These are phyloP conservation scores for Malus fusca DNA, from an alignment of 306 rosid species.

Conservation along the genomic window DNA sequence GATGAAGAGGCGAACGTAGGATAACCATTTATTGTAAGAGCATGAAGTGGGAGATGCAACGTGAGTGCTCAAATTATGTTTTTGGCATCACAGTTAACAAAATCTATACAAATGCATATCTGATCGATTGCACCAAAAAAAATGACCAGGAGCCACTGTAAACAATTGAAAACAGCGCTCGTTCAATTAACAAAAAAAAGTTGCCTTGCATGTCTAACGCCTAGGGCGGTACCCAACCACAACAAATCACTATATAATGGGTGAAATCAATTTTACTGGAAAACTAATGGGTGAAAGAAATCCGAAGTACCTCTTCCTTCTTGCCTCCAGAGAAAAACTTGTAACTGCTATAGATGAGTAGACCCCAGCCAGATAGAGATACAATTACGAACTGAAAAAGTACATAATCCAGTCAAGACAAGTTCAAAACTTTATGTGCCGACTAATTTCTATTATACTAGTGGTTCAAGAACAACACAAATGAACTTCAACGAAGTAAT, in stretches of 20 bases:
- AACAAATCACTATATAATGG: neutral
- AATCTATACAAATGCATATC: neutral
- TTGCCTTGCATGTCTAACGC: neutral
- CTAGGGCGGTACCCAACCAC: neutral
- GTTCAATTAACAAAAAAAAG: neutral
- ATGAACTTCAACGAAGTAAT: neutral
- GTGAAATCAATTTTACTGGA: neutral
- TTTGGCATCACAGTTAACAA: neutral
- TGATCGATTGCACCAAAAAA: neutral
- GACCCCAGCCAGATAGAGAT: slow-evolving; percentile 81
- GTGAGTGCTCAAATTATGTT: neutral
- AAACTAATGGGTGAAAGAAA: neutral
- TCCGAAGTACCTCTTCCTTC: slow-evolving; percentile 74
- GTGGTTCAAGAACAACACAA: neutral
- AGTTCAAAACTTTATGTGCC: neutral
- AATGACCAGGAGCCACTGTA: neutral
- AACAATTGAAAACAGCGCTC: neutral
- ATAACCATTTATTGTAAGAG: neutral
- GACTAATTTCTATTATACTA: neutral
- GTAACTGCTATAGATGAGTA: slow-evolving; percentile 51
- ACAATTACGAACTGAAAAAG: slow-evolving; percentile 72
- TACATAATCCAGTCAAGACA: slow-evolving; percentile 17
- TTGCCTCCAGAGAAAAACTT: slow-evolving; percentile 65
- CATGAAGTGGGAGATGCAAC: neutral
- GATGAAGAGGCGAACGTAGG: neutral